Base-by-base conservation (phyloP, 129 eudicot species). In the Lactuca saligna region DNA sequence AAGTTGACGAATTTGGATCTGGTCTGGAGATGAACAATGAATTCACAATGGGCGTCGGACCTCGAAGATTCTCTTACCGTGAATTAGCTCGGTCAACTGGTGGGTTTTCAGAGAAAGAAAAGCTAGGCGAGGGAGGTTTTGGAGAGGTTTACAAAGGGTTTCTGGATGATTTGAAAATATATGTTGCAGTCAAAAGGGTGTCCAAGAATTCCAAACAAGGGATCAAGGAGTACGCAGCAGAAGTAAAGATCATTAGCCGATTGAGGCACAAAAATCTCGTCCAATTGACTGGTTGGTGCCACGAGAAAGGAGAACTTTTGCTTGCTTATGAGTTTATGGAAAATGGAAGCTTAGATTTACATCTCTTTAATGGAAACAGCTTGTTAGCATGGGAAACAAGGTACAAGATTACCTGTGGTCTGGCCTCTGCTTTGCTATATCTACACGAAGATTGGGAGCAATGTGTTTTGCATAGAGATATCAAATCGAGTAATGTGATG, bases 211-310 rank as follows among this genome's bases (percentile, higher is more conserved):
- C 29, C 29, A 25, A 25, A 25, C 29, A 25, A 25, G 29, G 29
- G 29, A 25, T 25, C 29, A 25, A 25, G 29, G 29, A 25, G 29
- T 25, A 25, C 29, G 29, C 29, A 53, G 50, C 35, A 15, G 80
- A 80, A 53, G 77, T 80, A 16, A 80, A 35, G 65, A 75, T 75
- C 50, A 80, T 81, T 29, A 77, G 82, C 70, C 66, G 29, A 25
- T 25, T 25, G 29, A 25, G 29, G 54, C 83, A 82, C 29, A 73
- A 62, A 34, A 82, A 78, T 37, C 50, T 82, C 33, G 83, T 82
- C 0, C 80, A 78, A 73, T 77, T 82, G 39, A 57, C 69, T 8
- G 86, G 86, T 53, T 77, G 86, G 83, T 82, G 80, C 63, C 86
- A 78, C 41, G 76, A 78, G 29, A 54, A 57, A 61, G 17, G 48